Conservation (phyloP, 2,329 filamentous ascomycete genomes). For the Madurella fahalii region DNA sequence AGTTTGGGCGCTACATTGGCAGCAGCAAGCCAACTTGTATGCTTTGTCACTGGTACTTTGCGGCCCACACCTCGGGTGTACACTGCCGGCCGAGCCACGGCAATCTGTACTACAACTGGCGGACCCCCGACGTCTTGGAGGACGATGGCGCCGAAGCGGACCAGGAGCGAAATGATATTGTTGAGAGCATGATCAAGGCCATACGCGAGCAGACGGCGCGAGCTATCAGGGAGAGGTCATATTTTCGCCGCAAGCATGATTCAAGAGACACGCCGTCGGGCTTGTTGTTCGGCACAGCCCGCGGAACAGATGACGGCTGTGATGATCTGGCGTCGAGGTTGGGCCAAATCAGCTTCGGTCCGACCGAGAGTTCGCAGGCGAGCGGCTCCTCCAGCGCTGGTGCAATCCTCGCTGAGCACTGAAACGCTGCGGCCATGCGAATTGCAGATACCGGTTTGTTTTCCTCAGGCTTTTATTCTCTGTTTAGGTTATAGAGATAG, state of each 20-base stretch:
- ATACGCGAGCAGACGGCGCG: background rate
- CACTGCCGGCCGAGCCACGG: conserved; percentile 31
- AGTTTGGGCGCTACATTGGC: conserved; percentile 35
- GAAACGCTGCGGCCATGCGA: no score
- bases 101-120: conserved; percentile 40
- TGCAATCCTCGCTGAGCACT: background rate
- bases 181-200: conserved; percentile 17
- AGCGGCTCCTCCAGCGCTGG: background rate
- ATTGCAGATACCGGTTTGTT: no score
- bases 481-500: no score
- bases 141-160: background rate
- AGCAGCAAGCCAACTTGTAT: conserved; percentile 39
- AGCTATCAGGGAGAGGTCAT: conserved; percentile 4
- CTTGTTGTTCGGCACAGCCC: conserved; percentile 9
- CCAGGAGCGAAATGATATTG: conserved; percentile 1
- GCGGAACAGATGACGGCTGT: background rate
- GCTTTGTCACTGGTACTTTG: conserved; percentile 38
- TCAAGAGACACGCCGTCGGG: conserved; percentile 19
- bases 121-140: conserved; percentile 31
- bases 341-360: background rate
- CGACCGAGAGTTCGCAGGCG: background rate
- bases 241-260: conserved; percentile 13
- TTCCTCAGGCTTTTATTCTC: no score
- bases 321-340: background rate
- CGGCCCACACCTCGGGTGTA: conserved; percentile 25